These are phyloP conservation scores for Penicillium ochrochloron DNA, from an alignment of 495 filamentous ascomycete genomes.

Conservation along the genomic window DNA sequence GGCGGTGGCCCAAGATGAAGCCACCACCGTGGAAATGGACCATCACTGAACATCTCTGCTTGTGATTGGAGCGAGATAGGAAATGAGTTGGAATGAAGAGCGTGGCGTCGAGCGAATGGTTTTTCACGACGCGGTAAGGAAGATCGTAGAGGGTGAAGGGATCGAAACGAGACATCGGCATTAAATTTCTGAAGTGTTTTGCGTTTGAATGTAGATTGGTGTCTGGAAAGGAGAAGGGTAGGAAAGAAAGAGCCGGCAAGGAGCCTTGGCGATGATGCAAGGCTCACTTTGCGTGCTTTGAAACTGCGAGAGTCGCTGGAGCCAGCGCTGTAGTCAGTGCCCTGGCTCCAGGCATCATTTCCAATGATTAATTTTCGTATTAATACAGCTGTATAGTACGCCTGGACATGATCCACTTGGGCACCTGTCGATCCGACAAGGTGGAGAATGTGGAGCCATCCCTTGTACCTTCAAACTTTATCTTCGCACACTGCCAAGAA, in stretches of 20 bases:
- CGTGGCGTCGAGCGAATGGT: neutral
- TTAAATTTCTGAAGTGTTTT: neutral
- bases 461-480: neutral
- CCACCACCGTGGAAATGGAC: slow-evolving; percentile 11
- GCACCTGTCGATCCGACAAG: neutral
- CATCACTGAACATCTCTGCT: slow-evolving; percentile 1
- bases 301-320: neutral
- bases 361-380: neutral
- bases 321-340: neutral
- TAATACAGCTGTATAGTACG: neutral
- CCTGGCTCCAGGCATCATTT: neutral
- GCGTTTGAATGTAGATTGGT: neutral
- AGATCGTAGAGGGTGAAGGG: neutral
- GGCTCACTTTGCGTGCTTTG: neutral
- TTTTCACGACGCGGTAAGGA: neutral
- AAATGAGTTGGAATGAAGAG: neutral
- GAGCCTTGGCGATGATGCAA: neutral
- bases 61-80: neutral
- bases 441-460: neutral
- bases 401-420: neutral
- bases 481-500: neutral
- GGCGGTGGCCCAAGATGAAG: slow-evolving; percentile 7
- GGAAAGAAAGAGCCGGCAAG: neutral
- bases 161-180: neutral
- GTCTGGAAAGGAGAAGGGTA: neutral